Conservation (phyloP, 2,329 filamentous ascomycete species). For the Paraphoma sp. region DNA sequence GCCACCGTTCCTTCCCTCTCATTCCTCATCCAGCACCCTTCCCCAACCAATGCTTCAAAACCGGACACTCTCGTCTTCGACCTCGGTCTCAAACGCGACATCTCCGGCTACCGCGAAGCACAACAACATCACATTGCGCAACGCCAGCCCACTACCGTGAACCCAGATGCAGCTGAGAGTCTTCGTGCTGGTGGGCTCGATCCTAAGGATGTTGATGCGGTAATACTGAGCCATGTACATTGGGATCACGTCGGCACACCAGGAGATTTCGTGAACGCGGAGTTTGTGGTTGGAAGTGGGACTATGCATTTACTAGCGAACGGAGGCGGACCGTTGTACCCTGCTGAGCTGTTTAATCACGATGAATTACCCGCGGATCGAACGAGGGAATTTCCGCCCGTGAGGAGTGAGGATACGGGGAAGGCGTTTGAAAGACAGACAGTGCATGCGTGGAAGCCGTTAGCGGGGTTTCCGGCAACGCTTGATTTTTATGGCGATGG, state of each 20-base stretch:
- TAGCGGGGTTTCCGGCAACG: slow-evolving; percentile 53
- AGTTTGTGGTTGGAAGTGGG: slow-evolving; percentile 58
- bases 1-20: slow-evolving; percentile 61
- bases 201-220: slow-evolving; percentile 46
- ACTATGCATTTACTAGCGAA: slow-evolving; percentile 35
- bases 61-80: slow-evolving; percentile 58
- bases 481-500: slow-evolving; percentile 59
- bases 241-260: slow-evolving; percentile 67
- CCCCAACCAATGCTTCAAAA: slow-evolving; percentile 21
- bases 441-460: slow-evolving; percentile 48
- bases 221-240: slow-evolving; percentile 62
- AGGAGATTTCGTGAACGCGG: slow-evolving; percentile 56
- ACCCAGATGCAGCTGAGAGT: slow-evolving; percentile 52
- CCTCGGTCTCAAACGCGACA: slow-evolving; percentile 58
- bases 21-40: slow-evolving; percentile 60
- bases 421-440: slow-evolving; percentile 26
- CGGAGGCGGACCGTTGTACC: slow-evolving; percentile 45
- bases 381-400: slow-evolving; percentile 53
- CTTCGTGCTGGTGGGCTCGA: slow-evolving; percentile 48
- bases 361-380: slow-evolving; percentile 52
- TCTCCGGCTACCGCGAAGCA: slow-evolving; percentile 51
- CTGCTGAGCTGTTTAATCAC: slow-evolving; percentile 52
- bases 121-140: slow-evolving; percentile 55
- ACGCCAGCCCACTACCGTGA: slow-evolving; percentile 54
- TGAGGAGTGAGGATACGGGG: slow-evolving; percentile 16